Evolutionary conservation across 2,329 filamentous ascomycete species (phyloP).

Genomic region (Scedosporium boydii): DNA sequence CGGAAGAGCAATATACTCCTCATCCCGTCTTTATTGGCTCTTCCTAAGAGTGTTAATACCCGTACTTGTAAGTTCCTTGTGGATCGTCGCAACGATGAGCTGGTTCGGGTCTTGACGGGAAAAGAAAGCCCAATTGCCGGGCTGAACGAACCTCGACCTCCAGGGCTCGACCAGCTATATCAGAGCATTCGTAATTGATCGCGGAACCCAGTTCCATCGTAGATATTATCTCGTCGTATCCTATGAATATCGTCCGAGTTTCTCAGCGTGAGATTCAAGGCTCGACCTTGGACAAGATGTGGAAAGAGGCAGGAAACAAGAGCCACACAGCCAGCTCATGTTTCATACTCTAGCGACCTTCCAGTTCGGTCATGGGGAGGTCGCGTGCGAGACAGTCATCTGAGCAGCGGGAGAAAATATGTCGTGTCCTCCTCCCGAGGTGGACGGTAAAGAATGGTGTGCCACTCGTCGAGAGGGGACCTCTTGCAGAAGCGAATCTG

Average conservation of each 20-base stretch:
- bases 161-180: too few species aligned
- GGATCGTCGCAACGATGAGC: neutral
- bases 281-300: too few species aligned
- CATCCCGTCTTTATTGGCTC: neutral
- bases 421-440: neutral
- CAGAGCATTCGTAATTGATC: too few species aligned
- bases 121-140: neutral
- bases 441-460: neutral
- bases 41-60: neutral
- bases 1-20: neutral
- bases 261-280: too few species aligned
- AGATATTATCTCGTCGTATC: too few species aligned
- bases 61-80: too few species aligned
- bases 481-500: neutral
- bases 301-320: too few species aligned
- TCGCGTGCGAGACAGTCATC: neutral
- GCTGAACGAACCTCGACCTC: too few species aligned
- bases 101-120: neutral
- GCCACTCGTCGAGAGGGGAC: neutral
- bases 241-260: too few species aligned
- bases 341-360: neutral
- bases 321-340: too few species aligned
- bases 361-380: neutral
- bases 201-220: too few species aligned
- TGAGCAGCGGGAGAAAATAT: neutral